These are phyloP conservation scores for Thraustochytrium sp. DNA, from an alignment of 352 stramenopile genomes.

Conservation along the genomic window DNA sequence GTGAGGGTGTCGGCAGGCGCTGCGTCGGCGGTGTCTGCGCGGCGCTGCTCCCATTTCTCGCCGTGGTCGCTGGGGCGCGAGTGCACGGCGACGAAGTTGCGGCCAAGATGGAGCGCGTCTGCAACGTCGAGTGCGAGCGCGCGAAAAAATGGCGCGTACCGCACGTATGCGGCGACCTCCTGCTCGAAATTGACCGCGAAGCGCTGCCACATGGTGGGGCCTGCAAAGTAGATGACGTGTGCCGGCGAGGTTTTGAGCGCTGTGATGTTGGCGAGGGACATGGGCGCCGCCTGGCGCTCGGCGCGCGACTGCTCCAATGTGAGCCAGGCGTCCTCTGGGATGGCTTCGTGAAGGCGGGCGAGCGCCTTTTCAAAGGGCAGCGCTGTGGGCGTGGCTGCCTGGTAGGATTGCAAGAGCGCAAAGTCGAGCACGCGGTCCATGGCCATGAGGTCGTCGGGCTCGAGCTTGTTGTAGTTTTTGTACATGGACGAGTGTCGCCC, in stretches of 20 bases:
- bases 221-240: slow-evolving; percentile 7
- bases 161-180: background rate
- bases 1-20: background rate
- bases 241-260: background rate
- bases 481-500: slow-evolving; percentile 42
- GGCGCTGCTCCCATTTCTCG: slow-evolving; percentile 21
- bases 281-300: background rate
- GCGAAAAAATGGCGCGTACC: slow-evolving; percentile 34
- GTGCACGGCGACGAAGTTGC: slow-evolving; percentile 2
- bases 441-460: background rate
- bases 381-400: background rate
- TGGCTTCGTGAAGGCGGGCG: background rate
- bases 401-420: background rate
- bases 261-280: background rate
- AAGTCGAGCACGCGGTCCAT: slow-evolving; percentile 35
- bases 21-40: background rate
- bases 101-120: background rate
- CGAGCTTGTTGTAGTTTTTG: slow-evolving; percentile 39
- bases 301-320: background rate
- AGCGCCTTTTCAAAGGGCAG: background rate
- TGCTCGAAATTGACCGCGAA: background rate
- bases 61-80: slow-evolving; percentile 9
- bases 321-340: background rate
- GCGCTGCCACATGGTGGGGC: slow-evolving; percentile 33
- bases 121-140: background rate